phyloP scores from a whole-genome alignment of 257 asterid genomes.

The Handroanthus guayacan region DNA sequence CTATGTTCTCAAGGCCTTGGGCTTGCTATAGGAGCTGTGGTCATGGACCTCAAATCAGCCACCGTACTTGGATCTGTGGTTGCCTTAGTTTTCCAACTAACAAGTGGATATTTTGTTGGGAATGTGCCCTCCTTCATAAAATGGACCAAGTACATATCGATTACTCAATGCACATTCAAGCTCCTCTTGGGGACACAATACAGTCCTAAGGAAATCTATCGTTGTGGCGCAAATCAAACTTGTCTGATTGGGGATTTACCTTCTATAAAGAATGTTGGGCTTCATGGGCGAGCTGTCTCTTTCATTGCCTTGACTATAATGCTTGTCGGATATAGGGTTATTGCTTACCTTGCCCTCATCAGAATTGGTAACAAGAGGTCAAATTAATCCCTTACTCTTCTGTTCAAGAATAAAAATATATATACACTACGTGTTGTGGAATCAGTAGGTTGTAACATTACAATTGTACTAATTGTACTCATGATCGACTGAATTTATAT shows the following conservation, averaged over 20 bases:
- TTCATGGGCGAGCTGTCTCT: constrained; percentile 36
- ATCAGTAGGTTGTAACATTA: too few relatives aligned
- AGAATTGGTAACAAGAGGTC: constrained; percentile 57
- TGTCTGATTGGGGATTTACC: constrained; percentile 63
- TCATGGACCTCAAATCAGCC: constrained; percentile 55
- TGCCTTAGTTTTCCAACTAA: constrained; percentile 48
- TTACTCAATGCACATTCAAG: constrained; percentile 51
- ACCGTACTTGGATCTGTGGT: constrained; percentile 51
- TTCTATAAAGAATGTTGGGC: constrained; percentile 49
- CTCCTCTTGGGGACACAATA: constrained; percentile 55
- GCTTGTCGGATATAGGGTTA: constrained; percentile 59
- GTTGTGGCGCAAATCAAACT: constrained; percentile 36
- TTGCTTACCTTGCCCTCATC: constrained; percentile 61
- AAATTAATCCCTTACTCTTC: neutral
- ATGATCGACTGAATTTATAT: too few relatives aligned
- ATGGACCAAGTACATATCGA: constrained; percentile 62
- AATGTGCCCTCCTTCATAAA: constrained; percentile 51
- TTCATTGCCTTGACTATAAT: constrained; percentile 52
- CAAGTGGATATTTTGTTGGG: constrained; percentile 61
- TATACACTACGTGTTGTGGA: too few relatives aligned
- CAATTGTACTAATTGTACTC: too few relatives aligned
- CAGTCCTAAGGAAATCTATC: constrained; percentile 50
- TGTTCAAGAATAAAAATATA: too few relatives aligned
- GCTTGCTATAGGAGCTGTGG: constrained; percentile 62
- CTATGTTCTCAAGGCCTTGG: constrained; percentile 66